phyloP scores from a whole-genome alignment of 306 rosid species.

The Trifolium subterraneum region DNA sequence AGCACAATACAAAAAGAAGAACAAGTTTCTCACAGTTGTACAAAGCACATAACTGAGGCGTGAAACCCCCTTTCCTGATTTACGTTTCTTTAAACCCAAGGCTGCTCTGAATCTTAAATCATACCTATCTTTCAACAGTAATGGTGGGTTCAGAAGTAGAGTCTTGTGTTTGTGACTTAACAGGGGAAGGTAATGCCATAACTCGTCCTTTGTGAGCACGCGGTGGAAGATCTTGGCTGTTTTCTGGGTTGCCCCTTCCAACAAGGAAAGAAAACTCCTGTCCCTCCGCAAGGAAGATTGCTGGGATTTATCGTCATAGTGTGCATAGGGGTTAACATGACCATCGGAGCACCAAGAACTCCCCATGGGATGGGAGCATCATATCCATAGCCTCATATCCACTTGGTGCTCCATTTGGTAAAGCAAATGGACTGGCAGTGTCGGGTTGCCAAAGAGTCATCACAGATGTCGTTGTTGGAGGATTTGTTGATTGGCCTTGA shows the following conservation, averaged over 20 bases:
- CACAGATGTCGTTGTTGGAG: slow-evolving; percentile 50
- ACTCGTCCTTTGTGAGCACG: slow-evolving; percentile 81
- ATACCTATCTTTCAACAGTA: slow-evolving; percentile 47
- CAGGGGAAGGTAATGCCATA: slow-evolving; percentile 61
- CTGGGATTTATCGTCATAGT: slow-evolving; percentile 60
- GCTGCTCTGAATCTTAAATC: slow-evolving; percentile 41
- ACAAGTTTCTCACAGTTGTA: too few relatives aligned
- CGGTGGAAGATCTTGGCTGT: slow-evolving; percentile 83
- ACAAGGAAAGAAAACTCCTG: slow-evolving; percentile 95
- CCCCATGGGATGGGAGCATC: slow-evolving; percentile 82
- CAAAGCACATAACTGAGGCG: slow-evolving; percentile 40
- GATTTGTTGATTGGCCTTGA: slow-evolving; percentile 63
- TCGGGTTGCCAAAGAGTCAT: slow-evolving; percentile 71
- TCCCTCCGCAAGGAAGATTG: slow-evolving; percentile 65
- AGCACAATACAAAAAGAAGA: too few relatives aligned
- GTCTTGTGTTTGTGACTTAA: slow-evolving; percentile 52
- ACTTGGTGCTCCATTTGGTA: slow-evolving; percentile 57
- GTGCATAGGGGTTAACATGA: slow-evolving; percentile 73
- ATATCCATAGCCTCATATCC: slow-evolving; percentile 63
- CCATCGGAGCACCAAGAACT: slow-evolving; percentile 62
- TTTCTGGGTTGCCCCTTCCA: slow-evolving; percentile 75
- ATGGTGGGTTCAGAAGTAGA: slow-evolving; percentile 62
- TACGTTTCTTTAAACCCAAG: slow-evolving; percentile 39
- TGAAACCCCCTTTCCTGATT: slow-evolving; percentile 39
- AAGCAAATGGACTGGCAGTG: slow-evolving; percentile 47